Evolutionary conservation across 768 basidiomycete species (phyloP), one percentile per base, ranked within the genome.

Genomic region (Termitomyces sp.): DNA sequence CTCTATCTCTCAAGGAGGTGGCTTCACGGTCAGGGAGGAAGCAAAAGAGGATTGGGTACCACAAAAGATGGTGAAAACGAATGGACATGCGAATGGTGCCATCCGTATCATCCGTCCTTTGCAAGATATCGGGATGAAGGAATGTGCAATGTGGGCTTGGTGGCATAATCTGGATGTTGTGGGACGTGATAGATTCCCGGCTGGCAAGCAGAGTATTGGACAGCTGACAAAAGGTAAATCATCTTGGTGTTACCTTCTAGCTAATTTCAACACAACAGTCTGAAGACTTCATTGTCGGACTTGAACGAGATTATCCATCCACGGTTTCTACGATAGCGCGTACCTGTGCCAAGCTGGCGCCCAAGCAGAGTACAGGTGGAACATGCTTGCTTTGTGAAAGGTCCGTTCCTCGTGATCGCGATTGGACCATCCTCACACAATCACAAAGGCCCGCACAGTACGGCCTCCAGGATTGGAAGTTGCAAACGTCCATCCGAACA

Each of bases 281-380:
- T 12, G 12, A 56, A 92, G 92, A 86, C 67, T 94, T 93, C 63
- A 89, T 94, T 56, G 71, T 87, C 20, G 86, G 90, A 2, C 67
- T 94, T 29, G 92, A 94, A 70, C 82, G 79, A 51, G 86, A 92
- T 68, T 94, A 88, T 68, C 92, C 92, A 4, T 90, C 91, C 0
- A 94, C 92, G 0, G 92, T 93, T 12, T 92, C 90, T 8, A 85
- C 92, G 0, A 88, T 94, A 51, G 84, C 84, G 24, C 82, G 88
- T 36, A 93, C 92, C 1, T 90, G 88, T 64, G 84, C 79, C 5
- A 94, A 94, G 70, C 70, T 94, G 28, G 78, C 84, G 9, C 84
- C 92, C 0, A 92, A 88, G 67, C 72, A 80, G 54, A 74, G 70
- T 3, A 72, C 82, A 0, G 70, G 70, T 8, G 76, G 73, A 0